Evolutionary conservation across 331 rosid genomes (phyloP).

Genomic region (Saraca asoca): DNA sequence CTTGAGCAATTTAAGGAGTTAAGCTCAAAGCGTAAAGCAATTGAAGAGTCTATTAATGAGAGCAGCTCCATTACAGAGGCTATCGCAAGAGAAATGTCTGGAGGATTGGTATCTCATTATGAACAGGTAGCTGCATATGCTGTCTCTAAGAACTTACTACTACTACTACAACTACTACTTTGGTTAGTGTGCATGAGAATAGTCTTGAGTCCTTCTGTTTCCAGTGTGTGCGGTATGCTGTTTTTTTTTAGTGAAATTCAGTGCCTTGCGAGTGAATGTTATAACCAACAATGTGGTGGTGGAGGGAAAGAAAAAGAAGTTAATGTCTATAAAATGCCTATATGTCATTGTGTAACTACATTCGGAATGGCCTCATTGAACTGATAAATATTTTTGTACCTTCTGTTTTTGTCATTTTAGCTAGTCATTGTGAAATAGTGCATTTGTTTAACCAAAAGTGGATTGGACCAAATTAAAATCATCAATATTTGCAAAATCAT

Average conservation of each 20-base stretch:
- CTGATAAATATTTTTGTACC: background rate
- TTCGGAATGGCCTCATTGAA: background rate
- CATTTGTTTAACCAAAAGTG: slow-evolving; percentile 13
- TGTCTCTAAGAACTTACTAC: slow-evolving; percentile 1
- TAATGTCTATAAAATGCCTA: background rate
- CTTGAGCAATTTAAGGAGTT: slow-evolving; percentile 80
- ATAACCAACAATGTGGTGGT: too few relatives aligned
- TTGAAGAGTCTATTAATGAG: slow-evolving; percentile 65
- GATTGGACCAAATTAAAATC: background rate
- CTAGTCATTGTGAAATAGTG: background rate
- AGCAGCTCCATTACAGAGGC: slow-evolving; percentile 70
- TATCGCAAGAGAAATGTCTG: slow-evolving; percentile 77
- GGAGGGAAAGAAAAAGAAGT: background rate
- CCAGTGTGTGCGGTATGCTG: background rate
- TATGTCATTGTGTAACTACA: background rate
- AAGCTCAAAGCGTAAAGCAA: slow-evolving; percentile 70
- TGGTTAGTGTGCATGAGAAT: background rate
- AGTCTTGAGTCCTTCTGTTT: slow-evolving; percentile 2
- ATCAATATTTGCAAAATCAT: background rate
- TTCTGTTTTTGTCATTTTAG: background rate
- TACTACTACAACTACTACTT: background rate
- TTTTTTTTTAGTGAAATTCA: background rate
- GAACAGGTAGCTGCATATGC: slow-evolving; percentile 62
- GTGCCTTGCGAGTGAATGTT: too few relatives aligned
- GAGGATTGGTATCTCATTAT: slow-evolving; percentile 63